phyloP scores from a whole-genome alignment of 2,329 filamentous ascomycete species.

The Hortaea werneckii region DNA sequence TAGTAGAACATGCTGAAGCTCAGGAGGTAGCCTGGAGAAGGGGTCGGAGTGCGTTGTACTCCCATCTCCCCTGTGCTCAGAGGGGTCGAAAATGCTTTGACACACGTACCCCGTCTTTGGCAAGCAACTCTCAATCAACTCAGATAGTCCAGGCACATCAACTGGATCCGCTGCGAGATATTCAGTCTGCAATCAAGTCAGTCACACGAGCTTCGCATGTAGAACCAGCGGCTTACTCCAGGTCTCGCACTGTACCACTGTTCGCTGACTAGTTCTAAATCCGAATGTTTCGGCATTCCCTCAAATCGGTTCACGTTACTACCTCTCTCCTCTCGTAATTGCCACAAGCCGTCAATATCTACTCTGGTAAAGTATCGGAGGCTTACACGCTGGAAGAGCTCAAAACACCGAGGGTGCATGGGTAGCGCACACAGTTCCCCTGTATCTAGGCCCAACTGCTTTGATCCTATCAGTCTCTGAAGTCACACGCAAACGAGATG shows the following conservation, averaged over 20 bases:
- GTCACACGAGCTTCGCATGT: neutral
- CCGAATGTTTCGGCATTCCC: neutral
- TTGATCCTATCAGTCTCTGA: no score
- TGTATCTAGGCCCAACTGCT: no score
- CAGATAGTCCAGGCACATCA: neutral
- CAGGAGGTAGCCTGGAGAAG: neutral
- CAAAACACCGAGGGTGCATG: slow-evolving; percentile 2
- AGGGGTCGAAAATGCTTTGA: neutral
- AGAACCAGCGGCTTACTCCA: neutral
- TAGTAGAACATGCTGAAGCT: neutral
- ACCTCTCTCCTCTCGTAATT: neutral
- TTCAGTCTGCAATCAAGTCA: neutral
- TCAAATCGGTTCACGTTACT: neutral
- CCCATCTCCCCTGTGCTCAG: neutral
- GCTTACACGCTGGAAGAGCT: slow-evolving; percentile 2
- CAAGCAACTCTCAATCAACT: neutral
- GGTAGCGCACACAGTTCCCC: neutral
- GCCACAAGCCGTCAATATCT: neutral
- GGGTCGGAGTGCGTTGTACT: neutral
- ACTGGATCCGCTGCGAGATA: neutral
- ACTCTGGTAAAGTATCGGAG: neutral
- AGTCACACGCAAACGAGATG: no score
- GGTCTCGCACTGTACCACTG: neutral
- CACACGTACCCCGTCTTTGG: neutral
- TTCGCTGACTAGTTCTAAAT: neutral